Evolutionary conservation across 768 basidiomycete genomes (phyloP), one percentile per base, ranked within the genome.

Genomic region (Sarcomyxa edulis): DNA sequence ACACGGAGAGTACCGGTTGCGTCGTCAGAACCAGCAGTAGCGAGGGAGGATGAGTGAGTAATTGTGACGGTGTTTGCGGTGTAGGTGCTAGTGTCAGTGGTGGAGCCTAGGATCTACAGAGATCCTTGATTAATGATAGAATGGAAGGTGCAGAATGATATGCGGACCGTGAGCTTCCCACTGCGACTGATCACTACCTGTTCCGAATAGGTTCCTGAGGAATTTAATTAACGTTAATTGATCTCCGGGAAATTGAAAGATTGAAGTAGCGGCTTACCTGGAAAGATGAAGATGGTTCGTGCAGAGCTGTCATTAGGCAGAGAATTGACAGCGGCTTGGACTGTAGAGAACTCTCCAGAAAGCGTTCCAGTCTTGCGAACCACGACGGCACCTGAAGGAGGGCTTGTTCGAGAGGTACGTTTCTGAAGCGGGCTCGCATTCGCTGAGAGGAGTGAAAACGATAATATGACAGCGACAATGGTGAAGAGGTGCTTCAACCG

Each of bases 1-100:
- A 73, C 53, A 9, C 71, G 68, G 9, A 75, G 47, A 0, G 72
- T 73, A 1, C 72, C 71, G 40, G 63, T 67, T 4, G 65, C 64
- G 42, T 75, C 72, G 48, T 75, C 56, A 1, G 67, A 69, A 3
- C 68, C 68, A 8, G 68, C 65, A 2, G 48, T 45, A 21, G 44
- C 54, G 5, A 63, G 59, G 8, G 61, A 48, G 5, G 63, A 48
- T 3, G 60, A 61, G 6, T 62, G 61, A 22, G 63, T 55, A 26
- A 72, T 56, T 9, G 51, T 67, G 6, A 59, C 69, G 45, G 61
- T 54, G 46, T 72, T 72, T 12, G 47, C 49, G 12, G 51, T 50
- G 47, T 67, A 69, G 14, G 55, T 53, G 5, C 56, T 45, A 0
- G 67, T 66, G 48, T 67, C 58, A 3, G 56, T 61, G 1, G 69